Conservation (phyloP, 179 eudicot species). For the Nepenthes alata region DNA sequence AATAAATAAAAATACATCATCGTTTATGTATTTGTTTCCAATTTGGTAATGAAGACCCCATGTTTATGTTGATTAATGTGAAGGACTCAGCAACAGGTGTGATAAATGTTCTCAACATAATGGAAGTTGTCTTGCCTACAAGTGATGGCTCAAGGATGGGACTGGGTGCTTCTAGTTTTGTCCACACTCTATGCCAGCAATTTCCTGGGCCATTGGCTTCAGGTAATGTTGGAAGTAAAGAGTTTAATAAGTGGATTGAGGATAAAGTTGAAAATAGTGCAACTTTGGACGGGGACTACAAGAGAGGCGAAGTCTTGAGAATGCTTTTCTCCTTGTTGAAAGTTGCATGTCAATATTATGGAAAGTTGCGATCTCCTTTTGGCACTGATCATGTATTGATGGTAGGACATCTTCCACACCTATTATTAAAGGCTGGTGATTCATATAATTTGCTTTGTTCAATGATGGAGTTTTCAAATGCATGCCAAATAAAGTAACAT, state of each 20-base stretch:
- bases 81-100: constrained; percentile 51
- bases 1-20: neutral
- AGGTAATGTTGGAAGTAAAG: constrained; percentile 57
- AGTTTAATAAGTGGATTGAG: constrained; percentile 69
- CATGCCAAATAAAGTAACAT: too few relatives aligned
- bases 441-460: too few relatives aligned
- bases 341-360: constrained; percentile 65
- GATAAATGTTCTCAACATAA: constrained; percentile 38
- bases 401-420: constrained; percentile 20
- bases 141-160: constrained; percentile 24
- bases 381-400: constrained; percentile 39
- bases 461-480: too few relatives aligned
- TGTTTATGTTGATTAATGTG: constrained; percentile 17
- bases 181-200: constrained; percentile 35
- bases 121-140: constrained; percentile 36
- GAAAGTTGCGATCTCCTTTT: constrained; percentile 55
- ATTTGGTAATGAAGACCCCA: constrained; percentile 4
- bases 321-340: constrained; percentile 61
- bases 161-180: constrained; percentile 27
- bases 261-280: constrained; percentile 36
- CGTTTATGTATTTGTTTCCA: neutral
- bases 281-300: constrained; percentile 18
- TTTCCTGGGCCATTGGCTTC: constrained; percentile 63
- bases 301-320: constrained; percentile 31
- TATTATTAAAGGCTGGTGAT: neutral